Evolutionary conservation across 83 land plant species (phyloP).

Genomic region (Picea mariana): DNA sequence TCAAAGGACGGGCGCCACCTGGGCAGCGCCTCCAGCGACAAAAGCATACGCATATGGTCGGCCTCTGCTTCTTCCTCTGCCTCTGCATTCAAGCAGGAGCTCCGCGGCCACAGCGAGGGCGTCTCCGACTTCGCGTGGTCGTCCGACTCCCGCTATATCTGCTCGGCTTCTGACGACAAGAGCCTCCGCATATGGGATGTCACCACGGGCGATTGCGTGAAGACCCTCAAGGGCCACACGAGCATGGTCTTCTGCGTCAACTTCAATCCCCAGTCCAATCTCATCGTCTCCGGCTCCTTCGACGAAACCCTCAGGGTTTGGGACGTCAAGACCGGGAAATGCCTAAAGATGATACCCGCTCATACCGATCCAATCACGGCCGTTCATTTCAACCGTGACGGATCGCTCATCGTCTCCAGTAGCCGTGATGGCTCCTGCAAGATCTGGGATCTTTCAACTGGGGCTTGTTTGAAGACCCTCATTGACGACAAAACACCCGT

Average conservation of each 20-base stretch:
- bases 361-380: conserved; percentile 91
- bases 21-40: conserved; percentile 93
- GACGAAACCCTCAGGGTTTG: conserved; percentile 89
- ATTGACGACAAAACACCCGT: conserved; percentile 85
- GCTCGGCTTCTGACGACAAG: conserved; percentile 60
- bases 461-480: conserved; percentile 68
- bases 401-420: conserved; percentile 81
- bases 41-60: conserved; percentile 71
- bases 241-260: conserved; percentile 91
- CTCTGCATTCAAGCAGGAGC: conserved; percentile 24
- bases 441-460: conserved; percentile 83
- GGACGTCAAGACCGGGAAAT: conserved; percentile 90
- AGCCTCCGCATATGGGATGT: conserved; percentile 83
- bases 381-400: conserved; percentile 82
- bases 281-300: conserved; percentile 83
- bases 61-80: conserved; percentile 36
- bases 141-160: conserved; percentile 56
- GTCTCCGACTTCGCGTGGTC: conserved; percentile 94
- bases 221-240: conserved; percentile 83
- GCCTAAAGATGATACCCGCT: conserved; percentile 60
- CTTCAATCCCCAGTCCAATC: conserved; percentile 84
- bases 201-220: conserved; percentile 50
- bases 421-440: conserved; percentile 87
- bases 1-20: conserved; percentile 78
- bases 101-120: conserved; percentile 88